Percentiles rank a stretch among this genome's conserved stretches.
Evolutionary conservation across 495 filamentous ascomycete species (phyloP).

Genomic region (Podospora conica): DNA sequence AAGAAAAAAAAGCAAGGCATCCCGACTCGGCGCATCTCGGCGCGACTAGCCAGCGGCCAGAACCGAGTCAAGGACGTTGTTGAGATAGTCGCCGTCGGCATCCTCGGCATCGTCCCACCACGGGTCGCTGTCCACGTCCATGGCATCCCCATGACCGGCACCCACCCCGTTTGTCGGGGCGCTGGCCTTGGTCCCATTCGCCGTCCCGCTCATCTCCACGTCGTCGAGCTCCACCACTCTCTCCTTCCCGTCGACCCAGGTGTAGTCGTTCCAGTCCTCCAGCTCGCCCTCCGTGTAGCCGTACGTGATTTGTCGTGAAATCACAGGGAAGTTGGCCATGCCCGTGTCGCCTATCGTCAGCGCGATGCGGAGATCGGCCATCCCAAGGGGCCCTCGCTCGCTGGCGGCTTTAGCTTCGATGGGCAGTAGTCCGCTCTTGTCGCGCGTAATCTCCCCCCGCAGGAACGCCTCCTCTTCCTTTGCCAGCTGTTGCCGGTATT

Average conservation of each 20-base stretch:
- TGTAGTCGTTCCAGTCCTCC: slow-evolving; percentile 53
- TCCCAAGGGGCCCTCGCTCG: slow-evolving; percentile 60
- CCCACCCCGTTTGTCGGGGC: slow-evolving; percentile 33
- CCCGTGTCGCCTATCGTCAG: slow-evolving; percentile 67
- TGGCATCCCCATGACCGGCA: slow-evolving; percentile 39
- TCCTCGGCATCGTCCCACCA: slow-evolving; percentile 68
- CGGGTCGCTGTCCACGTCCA: slow-evolving; percentile 61
- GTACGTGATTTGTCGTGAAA: slow-evolving; percentile 64
- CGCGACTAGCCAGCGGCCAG: slow-evolving; percentile 28
- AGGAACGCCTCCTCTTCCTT: slow-evolving; percentile 63
- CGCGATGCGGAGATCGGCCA: slow-evolving; percentile 72
- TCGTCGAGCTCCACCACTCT: slow-evolving; percentile 20
- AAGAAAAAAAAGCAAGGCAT: background rate
- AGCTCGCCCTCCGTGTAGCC: slow-evolving; percentile 71
- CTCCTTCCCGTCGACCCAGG: slow-evolving; percentile 38
- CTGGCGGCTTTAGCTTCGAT: slow-evolving; percentile 65
- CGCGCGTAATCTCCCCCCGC: slow-evolving; percentile 57
- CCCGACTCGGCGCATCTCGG: background rate
- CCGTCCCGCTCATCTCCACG: slow-evolving; percentile 30
- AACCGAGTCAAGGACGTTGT: slow-evolving; percentile 60
- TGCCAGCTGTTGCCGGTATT: slow-evolving; percentile 65
- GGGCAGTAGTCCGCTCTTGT: slow-evolving; percentile 70
- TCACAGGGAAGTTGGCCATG: slow-evolving; percentile 68
- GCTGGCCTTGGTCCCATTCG: slow-evolving; percentile 19
- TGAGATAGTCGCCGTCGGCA: slow-evolving; percentile 57